phyloP scores from a whole-genome alignment of 169 alveolate genomes.

The Eimeria acervulina region DNA sequence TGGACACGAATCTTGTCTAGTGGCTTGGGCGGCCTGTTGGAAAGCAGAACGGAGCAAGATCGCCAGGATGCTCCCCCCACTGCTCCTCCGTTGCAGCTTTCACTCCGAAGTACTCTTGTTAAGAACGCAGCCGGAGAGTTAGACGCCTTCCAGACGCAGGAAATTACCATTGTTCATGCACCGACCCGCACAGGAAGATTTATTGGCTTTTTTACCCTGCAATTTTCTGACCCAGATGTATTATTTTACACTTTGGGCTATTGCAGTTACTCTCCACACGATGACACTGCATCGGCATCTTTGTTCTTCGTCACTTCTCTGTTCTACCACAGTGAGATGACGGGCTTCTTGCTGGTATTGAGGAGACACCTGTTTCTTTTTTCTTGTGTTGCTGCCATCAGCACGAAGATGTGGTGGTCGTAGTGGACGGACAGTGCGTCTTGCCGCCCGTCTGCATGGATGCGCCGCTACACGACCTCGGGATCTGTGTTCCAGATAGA shows the following conservation, averaged over 20 bases:
- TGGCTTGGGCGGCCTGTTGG: slow-evolving; percentile 12
- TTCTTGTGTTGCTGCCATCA: slow-evolving; percentile 27
- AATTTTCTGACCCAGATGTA: slow-evolving; percentile 65
- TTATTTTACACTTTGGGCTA: background rate
- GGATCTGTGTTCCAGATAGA: slow-evolving; percentile 65
- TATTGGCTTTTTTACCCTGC: slow-evolving; percentile 68
- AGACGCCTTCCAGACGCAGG: slow-evolving; percentile 68
- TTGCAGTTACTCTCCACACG: background rate
- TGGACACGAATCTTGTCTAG: slow-evolving; percentile 28
- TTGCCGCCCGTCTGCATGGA: slow-evolving; percentile 77
- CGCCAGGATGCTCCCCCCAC: background rate
- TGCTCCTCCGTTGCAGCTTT: slow-evolving; percentile 16
- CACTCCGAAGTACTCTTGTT: slow-evolving; percentile 30
- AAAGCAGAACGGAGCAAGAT: background rate
- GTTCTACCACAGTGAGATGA: background rate
- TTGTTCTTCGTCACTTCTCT: background rate
- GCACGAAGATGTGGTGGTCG: slow-evolving; percentile 73
- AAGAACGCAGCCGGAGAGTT: slow-evolving; percentile 76
- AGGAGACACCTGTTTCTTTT: background rate
- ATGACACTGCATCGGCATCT: background rate
- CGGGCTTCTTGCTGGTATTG: background rate
- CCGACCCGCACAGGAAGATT: slow-evolving; percentile 69
- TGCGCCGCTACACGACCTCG: slow-evolving; percentile 71
- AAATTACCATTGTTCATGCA: slow-evolving; percentile 63
- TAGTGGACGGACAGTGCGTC: slow-evolving; percentile 74